Evolutionary conservation across 2,329 filamentous ascomycete genomes (phyloP), one percentile per base, ranked within the genome.

Genomic region (Fusarium xyrophilum): DNA sequence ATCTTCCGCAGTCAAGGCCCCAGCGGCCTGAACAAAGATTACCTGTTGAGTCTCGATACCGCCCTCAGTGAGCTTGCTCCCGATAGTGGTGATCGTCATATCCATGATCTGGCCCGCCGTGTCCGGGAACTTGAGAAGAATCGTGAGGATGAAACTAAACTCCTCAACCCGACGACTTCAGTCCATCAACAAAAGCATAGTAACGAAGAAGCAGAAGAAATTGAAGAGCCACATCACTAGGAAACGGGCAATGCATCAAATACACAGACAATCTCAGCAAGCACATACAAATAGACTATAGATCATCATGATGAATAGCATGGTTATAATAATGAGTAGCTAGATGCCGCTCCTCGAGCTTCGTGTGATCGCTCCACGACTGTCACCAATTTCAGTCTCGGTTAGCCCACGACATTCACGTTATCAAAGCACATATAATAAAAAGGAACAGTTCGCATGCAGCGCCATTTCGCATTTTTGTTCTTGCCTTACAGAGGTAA

Each of bases 1-100:
- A 98, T 99, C 73, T 85, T 89, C 72, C 82, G 82, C 48, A 93
- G 92, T 73, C 79, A 83, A 40, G 96, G 96, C 0, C 92, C 94
- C 27, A 97, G 93, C 79, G 96, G 96, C 2, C 87, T 90, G 76
- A 98, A 98, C 78, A 89, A 85, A 62, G 95, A 98, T 75, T 99
- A 99, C 79, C 83, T 99, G 42, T 90, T 93, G 76, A 85, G 89
- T 69, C 82, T 99, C 43, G 92, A 97, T 76, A 82, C 83, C 60
- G 92, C 93, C 10, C 83, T 99, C 69, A 80, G 89, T 62, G 88
- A 86, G 32, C 80, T 98, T 70, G 90, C 92, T 66, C 81, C 86
- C 4, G 92, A 92, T 54, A 96, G 91, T 76, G 89, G 88, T 6
- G 96, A 98, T 81, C 85, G 85, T 65, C 95, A 99, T 83, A 86